A percentile compares a stretch with the other conserved stretches of the same genome.
phyloP scores from a whole-genome alignment of 768 basidiomycete genomes.

The Guyanaporus albipodus region DNA sequence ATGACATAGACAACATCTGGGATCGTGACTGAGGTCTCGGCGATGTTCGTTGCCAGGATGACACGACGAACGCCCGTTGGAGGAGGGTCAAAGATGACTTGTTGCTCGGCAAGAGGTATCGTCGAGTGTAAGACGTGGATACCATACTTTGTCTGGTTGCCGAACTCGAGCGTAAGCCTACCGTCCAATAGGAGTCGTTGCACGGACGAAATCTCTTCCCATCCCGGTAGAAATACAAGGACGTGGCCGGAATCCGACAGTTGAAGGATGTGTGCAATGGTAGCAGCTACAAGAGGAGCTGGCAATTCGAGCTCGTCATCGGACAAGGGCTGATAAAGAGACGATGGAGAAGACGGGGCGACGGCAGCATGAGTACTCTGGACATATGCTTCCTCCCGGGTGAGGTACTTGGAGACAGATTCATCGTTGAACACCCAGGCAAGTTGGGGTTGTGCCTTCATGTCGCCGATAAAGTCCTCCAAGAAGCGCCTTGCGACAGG shows the following conservation, averaged over 20 bases:
- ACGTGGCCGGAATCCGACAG: conserved; percentile 80
- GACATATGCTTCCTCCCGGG: conserved; percentile 45
- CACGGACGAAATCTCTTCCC: conserved; percentile 82
- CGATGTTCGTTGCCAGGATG: conserved; percentile 92
- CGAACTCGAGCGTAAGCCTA: conserved; percentile 56
- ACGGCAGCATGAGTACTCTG: not conserved
- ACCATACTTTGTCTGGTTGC: conserved; percentile 50
- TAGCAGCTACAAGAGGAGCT: conserved; percentile 73
- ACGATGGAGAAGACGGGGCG: conserved; percentile 4
- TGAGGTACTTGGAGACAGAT: conserved; percentile 65
- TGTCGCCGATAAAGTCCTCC: conserved; percentile 64
- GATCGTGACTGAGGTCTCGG: conserved; percentile 93
- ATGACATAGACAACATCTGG: conserved; percentile 94
- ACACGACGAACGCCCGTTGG: conserved; percentile 73
- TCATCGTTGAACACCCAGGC: conserved; percentile 71
- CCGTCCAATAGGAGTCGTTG: conserved; percentile 58
- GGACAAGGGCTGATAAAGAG: conserved; percentile 6
- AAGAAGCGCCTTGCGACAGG: conserved; percentile 81
- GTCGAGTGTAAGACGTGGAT: conserved; percentile 88
- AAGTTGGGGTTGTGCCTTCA: conserved; percentile 39
- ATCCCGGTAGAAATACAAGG: conserved; percentile 88
- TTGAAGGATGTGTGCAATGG: conserved; percentile 72
- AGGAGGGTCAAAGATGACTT: conserved; percentile 84
- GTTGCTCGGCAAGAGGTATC: conserved; percentile 85
- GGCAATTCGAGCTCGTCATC: conserved; percentile 74